Evolutionary conservation across 768 basidiomycete genomes (phyloP).

Genomic region (Russula lepida): DNA sequence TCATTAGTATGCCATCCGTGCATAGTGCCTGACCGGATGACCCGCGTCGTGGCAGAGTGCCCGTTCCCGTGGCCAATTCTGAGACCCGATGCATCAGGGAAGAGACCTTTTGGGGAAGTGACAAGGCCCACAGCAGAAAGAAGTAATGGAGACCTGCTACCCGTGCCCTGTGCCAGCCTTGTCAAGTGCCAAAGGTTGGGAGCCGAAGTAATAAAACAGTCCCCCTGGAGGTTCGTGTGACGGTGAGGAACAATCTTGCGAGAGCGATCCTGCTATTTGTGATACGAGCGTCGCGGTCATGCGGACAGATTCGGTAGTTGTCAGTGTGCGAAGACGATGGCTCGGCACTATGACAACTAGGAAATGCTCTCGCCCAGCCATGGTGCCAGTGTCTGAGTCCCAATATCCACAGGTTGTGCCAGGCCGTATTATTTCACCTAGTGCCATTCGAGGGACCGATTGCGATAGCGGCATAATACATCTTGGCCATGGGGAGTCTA

Average conservation of each 20-base stretch:
- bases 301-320: neutral
- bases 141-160: neutral
- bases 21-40: neutral
- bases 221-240: neutral
- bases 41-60: neutral
- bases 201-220: neutral
- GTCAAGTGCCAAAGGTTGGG: neutral
- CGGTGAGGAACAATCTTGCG: no score
- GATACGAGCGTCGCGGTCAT: neutral
- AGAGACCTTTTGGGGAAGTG: neutral
- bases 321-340: neutral
- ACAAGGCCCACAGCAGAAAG: neutral
- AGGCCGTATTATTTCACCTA: neutral
- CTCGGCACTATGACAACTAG: neutral
- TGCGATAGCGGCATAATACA: neutral
- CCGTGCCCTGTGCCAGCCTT: neutral
- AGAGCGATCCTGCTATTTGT: neutral
- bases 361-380: neutral
- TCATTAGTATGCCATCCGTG: neutral
- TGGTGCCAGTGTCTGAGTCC: neutral
- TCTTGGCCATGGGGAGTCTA: no score
- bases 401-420: no score
- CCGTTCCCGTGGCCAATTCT: neutral
- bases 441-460: neutral
- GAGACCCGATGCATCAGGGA: neutral